These are phyloP conservation scores for Diaporthe destruens DNA, from an alignment of 2,329 filamentous ascomycete genomes.

Conservation along the genomic window DNA sequence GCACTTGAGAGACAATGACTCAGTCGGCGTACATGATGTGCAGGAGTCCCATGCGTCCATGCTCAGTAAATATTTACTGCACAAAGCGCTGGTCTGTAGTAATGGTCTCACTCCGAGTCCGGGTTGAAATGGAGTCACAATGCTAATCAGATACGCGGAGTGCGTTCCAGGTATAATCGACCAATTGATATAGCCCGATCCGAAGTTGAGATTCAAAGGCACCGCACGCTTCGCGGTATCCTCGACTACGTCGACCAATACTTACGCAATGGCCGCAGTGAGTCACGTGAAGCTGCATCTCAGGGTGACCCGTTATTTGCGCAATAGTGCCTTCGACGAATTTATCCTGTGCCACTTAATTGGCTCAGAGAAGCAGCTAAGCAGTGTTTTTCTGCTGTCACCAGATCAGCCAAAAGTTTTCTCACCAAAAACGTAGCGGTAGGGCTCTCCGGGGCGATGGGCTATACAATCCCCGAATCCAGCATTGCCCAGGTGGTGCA, in stretches of 20 bases:
- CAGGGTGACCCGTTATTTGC: background rate
- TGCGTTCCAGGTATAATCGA: background rate
- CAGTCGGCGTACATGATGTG: too few relatives aligned
- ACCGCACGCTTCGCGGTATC: background rate
- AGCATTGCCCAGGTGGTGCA: background rate
- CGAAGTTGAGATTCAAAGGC: background rate
- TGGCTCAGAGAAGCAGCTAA: background rate
- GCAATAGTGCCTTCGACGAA: background rate
- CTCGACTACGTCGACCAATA: background rate
- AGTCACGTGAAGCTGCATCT: background rate
- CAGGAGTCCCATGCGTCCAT: too few relatives aligned
- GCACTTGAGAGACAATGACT: too few relatives aligned
- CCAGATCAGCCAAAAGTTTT: background rate
- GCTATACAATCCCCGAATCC: background rate
- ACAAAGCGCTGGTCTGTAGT: too few relatives aligned
- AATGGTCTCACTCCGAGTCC: too few relatives aligned
- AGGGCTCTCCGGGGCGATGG: background rate
- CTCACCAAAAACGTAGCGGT: background rate
- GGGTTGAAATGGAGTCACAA: too few relatives aligned
- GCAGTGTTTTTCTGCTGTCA: background rate
- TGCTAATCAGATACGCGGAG: too few relatives aligned
- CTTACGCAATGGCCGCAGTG: too few relatives aligned
- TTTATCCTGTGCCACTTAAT: background rate
- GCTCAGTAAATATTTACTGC: too few relatives aligned
- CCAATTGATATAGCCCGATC: background rate